Percentiles rank a stretch among this genome's conserved stretches.
These are phyloP conservation scores for Colletotrichum theobromicola DNA, from an alignment of 2,329 filamentous ascomycete genomes.

Conservation along the genomic window DNA sequence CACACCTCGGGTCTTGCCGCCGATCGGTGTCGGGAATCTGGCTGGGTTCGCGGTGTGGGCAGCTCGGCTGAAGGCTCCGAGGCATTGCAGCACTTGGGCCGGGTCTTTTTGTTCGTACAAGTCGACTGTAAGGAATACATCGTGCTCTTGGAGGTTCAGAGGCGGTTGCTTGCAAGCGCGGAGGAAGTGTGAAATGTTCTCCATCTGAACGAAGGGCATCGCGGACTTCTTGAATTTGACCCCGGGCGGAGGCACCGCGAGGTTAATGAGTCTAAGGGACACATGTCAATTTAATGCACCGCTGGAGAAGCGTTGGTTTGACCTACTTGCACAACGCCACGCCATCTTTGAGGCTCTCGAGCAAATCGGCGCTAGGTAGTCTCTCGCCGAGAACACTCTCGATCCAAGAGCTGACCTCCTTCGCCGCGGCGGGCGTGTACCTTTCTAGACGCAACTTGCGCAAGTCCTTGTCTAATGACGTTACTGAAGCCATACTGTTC, in stretches of 20 bases:
- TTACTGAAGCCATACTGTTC: constrained; percentile 82
- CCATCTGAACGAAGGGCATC: constrained; percentile 99
- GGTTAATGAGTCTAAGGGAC: constrained; percentile 74
- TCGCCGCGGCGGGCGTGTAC: constrained; percentile 89
- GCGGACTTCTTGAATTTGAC: constrained; percentile 89
- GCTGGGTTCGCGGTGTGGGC: constrained; percentile 77
- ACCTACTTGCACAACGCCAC: constrained; percentile 89
- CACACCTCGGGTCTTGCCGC: constrained; percentile 64
- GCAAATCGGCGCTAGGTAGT: constrained; percentile 75
- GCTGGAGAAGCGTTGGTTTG: neutral
- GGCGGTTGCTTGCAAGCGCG: constrained; percentile 85
- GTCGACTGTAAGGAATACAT: constrained; percentile 96
- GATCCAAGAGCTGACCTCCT: constrained; percentile 86
- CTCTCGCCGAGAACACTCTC: constrained; percentile 78
- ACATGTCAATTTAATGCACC: constrained; percentile 25
- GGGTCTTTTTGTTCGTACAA: constrained; percentile 96
- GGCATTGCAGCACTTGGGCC: constrained; percentile 91
- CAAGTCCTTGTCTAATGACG: constrained; percentile 94
- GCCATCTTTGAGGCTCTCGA: constrained; percentile 89
- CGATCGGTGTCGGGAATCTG: constrained; percentile 77
- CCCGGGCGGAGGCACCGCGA: constrained; percentile 75
- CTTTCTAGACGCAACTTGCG: constrained; percentile 89
- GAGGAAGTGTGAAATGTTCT: constrained; percentile 97
- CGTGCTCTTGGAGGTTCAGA: constrained; percentile 87
- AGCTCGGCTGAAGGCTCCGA: constrained; percentile 88